A percentile compares a stretch with the other conserved stretches of the same genome.
phyloP scores from a whole-genome alignment of 768 basidiomycete species.

The Auricularia auricula-judae region DNA sequence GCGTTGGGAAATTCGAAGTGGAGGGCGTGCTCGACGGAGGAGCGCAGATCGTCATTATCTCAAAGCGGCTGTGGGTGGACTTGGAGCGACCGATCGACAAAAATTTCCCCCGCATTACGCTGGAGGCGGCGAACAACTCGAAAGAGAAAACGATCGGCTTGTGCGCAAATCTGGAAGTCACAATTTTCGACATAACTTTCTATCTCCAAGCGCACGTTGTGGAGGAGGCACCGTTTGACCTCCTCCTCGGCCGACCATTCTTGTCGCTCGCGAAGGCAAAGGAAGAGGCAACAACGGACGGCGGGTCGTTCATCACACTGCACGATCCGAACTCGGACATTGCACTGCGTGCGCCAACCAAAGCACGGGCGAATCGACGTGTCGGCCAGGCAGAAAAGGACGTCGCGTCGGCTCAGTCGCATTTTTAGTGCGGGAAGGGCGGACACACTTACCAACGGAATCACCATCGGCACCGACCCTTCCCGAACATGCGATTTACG shows the following conservation, averaged over 20 bases:
- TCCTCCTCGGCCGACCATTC: slow-evolving; percentile 9
- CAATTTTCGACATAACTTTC: not conserved
- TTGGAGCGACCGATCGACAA: not conserved
- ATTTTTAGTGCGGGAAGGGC: not conserved
- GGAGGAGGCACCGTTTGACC: slow-evolving; percentile 6
- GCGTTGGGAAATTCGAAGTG: not conserved
- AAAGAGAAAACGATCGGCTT: not conserved
- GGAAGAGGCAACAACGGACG: not conserved
- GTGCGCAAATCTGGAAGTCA: slow-evolving; percentile 1
- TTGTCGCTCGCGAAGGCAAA: not conserved
- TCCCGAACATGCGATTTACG: too few relatives aligned
- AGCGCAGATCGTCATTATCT: not conserved
- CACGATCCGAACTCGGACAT: not conserved
- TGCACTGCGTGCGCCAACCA: not conserved
- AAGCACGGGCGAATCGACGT: not conserved
- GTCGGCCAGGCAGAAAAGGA: not conserved
- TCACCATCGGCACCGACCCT: slow-evolving; percentile 3
- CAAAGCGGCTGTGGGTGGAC: not conserved
- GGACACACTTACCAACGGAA: not conserved
- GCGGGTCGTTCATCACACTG: not conserved
- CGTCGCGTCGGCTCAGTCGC: not conserved
- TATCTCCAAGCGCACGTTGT: slow-evolving; percentile 8
- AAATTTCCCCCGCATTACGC: not conserved
- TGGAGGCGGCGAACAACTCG: not conserved
- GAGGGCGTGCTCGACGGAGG: not conserved